Conservation (phyloP, 1,284 basidiomycete genomes). For the Pseudozyma pruni region DNA sequence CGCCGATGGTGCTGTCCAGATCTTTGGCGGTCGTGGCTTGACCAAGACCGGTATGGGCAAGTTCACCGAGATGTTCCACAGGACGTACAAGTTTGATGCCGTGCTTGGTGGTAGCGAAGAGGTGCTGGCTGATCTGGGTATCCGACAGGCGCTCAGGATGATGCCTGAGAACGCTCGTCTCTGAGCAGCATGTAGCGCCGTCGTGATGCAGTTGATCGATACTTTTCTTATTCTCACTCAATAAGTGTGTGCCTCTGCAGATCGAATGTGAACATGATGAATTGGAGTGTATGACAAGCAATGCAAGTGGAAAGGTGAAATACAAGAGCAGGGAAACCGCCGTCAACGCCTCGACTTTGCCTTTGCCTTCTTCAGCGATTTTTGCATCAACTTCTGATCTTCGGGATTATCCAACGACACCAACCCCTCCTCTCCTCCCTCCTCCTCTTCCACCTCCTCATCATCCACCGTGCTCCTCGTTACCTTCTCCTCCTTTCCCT, state of each 20-base stretch:
- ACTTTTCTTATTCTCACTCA: too few species aligned
- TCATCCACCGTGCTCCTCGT: neutral
- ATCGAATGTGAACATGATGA: neutral
- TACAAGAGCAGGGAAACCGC: too few species aligned
- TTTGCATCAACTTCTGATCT: conserved; percentile 48
- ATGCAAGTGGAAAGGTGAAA: too few species aligned
- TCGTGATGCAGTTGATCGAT: too few species aligned
- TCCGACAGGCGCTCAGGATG: conserved; percentile 69
- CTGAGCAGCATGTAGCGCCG: too few species aligned
- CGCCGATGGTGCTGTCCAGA: conserved; percentile 81
- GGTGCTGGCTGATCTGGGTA: conserved; percentile 72
- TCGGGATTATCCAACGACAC: conserved; percentile 39
- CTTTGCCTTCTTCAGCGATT: conserved; percentile 41
- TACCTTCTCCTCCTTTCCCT: neutral
- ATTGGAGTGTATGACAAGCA: neutral
- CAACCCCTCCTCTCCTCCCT: conserved; percentile 9
- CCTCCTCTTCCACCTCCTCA: neutral
- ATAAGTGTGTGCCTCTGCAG: too few species aligned
- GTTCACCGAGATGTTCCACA: conserved; percentile 71
- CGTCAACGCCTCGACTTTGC: too few species aligned
- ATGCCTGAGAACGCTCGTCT: conserved; percentile 63
- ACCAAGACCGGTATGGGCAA: conserved; percentile 75
- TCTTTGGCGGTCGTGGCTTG: conserved; percentile 76
- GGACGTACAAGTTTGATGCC: conserved; percentile 79
- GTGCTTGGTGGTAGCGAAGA: conserved; percentile 68